Conservation (phyloP, 805 yeast genomes). For the Teunomyces funiuensis region DNA sequence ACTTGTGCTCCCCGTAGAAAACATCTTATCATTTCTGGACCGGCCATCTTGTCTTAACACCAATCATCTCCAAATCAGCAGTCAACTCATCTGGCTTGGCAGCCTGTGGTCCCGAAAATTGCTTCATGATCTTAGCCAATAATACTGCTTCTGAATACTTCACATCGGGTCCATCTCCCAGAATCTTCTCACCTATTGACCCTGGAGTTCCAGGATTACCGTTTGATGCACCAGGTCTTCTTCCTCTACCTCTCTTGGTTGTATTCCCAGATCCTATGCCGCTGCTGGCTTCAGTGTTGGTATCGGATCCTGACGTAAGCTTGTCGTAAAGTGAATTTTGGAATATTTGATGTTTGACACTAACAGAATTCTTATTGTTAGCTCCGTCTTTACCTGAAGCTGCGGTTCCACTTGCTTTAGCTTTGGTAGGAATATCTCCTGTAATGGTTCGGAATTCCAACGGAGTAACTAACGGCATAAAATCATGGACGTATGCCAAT, state of each 20-base stretch:
- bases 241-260: slow-evolving; percentile 37
- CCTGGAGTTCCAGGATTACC: slow-evolving; percentile 1
- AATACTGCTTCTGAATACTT: slow-evolving; percentile 36
- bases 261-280: slow-evolving; percentile 14
- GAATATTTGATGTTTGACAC: slow-evolving; percentile 38
- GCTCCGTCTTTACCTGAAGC: slow-evolving; percentile 16
- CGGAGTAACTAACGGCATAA: slow-evolving; percentile 39
- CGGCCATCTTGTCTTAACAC: slow-evolving; percentile 39
- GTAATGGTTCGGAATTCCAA: slow-evolving; percentile 41
- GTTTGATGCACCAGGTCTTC: slow-evolving; percentile 27
- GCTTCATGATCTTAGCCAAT: slow-evolving; percentile 44
- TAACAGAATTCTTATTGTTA: slow-evolving; percentile 14
- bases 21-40: slow-evolving; percentile 8
- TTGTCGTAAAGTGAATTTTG: slow-evolving; percentile 39
- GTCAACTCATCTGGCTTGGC: slow-evolving; percentile 33
- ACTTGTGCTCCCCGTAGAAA: neutral
- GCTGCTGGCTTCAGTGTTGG: slow-evolving; percentile 24
- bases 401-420: slow-evolving; percentile 16
- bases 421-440: slow-evolving; percentile 35
- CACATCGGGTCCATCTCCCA: slow-evolving; percentile 14
- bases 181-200: slow-evolving; percentile 5
- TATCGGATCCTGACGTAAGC: slow-evolving; percentile 41
- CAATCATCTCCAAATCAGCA: slow-evolving; percentile 37
- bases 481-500: slow-evolving; percentile 31
- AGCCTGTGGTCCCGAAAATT: slow-evolving; percentile 39